Evolutionary conservation across 2,329 filamentous ascomycete genomes (phyloP).

Genomic region (Clarireedia hainanense): DNA sequence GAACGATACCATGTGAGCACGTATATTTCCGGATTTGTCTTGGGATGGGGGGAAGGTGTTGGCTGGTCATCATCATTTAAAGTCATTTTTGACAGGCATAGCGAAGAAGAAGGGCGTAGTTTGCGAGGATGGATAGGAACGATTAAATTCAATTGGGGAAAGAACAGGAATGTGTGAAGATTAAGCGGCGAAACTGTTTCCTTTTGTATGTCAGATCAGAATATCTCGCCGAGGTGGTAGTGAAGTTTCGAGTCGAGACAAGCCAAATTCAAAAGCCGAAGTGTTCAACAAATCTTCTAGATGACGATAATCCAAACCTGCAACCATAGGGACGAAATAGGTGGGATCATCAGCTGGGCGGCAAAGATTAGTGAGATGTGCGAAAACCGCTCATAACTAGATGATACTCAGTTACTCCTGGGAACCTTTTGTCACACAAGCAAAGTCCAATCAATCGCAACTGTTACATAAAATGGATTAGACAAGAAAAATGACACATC

Average conservation of each 20-base stretch:
- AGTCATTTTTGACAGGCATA: conserved; percentile 7
- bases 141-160: not conserved
- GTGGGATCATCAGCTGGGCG: no score
- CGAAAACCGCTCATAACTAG: no score
- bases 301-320: no score
- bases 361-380: no score
- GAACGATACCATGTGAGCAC: conserved; percentile 11
- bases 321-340: no score
- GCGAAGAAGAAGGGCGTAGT: not conserved
- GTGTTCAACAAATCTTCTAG: no score
- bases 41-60: conserved; percentile 9
- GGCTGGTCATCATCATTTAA: conserved; percentile 9
- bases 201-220: not conserved
- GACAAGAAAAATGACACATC: no score
- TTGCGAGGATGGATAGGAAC: not conserved
- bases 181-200: not conserved
- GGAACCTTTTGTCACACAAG: no score
- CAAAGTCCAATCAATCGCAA: no score
- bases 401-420: no score
- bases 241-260: not conserved
- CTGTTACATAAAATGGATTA: no score
- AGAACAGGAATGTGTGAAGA: not conserved
- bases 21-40: conserved; percentile 10
- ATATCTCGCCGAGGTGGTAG: not conserved
- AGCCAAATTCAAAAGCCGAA: no score